Evolutionary conservation across 1,139 yeast genomes (phyloP), one percentile per base, ranked within the genome.

Genomic region (Casaregolazyma suthepensis): DNA sequence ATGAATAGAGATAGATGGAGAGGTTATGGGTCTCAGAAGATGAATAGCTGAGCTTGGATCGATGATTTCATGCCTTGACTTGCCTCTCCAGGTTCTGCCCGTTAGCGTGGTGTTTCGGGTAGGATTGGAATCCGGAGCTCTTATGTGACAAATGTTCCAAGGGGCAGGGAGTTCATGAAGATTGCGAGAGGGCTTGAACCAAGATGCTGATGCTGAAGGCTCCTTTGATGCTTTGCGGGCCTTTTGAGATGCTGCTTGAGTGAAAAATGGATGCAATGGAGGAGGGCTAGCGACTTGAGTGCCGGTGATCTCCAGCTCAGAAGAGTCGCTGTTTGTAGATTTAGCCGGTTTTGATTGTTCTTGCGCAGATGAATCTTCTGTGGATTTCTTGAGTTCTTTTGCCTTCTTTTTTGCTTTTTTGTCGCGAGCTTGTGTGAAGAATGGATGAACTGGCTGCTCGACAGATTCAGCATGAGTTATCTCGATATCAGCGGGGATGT

Each of bases 361-460:
- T 17, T 15, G 40, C 9, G 15, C 9, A 3, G 7, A 2, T 13
- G 15, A 2, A 3, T 35, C 40, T 15, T 15, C 17, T n/a, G 15
- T n/a, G 5, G 17, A 35, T 3, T 35, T 35, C 13, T 13, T 15
- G 15, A n/a, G 3, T 35, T 35, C 17, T 35, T 13, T 35, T 35
- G 40, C 17, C 17, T 35, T 35, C 40, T 35, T 35, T 7, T 35
- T 35, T n/a, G 40, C 40, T 7, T 12, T 35, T 35, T 13, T 35
- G 17, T 45, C 37, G 6, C 43, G 29, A 20, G 23, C 52, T 23
- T 57, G 56, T 6, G 57, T 51, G 43, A 62, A 62, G 54, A 62
- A 62, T 6, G 65, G 63, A 54, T 62, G 66, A 13, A 59, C 43
- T 5, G 59, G 55, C 17, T 15, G 40, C 17, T 35, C 17, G 7